Evolutionary conservation across 2,329 filamentous ascomycete species (phyloP).

Genomic region (Cercospora nicotianae): DNA sequence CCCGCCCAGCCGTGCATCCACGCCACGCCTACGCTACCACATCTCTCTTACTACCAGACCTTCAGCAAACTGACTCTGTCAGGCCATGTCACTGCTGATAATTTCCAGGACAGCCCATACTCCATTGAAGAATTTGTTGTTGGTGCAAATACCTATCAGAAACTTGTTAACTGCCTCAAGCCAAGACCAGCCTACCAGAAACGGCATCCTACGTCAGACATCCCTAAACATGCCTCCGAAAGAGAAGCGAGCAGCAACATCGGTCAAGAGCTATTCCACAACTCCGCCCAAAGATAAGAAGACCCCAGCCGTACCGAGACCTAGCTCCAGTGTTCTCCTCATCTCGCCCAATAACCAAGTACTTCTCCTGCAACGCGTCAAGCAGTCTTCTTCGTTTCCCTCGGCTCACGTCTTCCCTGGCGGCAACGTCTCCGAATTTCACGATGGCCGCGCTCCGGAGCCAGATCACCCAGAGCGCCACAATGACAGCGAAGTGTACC

Average conservation of each 20-base stretch:
- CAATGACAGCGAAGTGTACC: slow-evolving; percentile 69
- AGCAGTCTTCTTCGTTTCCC: slow-evolving; percentile 78
- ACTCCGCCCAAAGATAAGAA: slow-evolving; percentile 38
- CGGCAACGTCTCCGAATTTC: slow-evolving; percentile 73
- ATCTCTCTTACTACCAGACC: background rate
- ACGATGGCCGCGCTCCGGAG: slow-evolving; percentile 66
- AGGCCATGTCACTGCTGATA: slow-evolving; percentile 9
- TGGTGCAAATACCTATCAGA: background rate
- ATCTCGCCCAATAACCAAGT: slow-evolving; percentile 85
- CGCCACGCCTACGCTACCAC: slow-evolving; percentile 1
- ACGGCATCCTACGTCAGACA: slow-evolving; percentile 1
- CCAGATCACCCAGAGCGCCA: slow-evolving; percentile 60
- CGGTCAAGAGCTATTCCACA: slow-evolving; percentile 17
- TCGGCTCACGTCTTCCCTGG: slow-evolving; percentile 96
- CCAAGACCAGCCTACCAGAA: slow-evolving; percentile 8
- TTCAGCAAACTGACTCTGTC: slow-evolving; percentile 5
- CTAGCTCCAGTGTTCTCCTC: slow-evolving; percentile 74
- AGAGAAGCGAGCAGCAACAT: slow-evolving; percentile 19
- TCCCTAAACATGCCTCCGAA: slow-evolving; percentile 11
- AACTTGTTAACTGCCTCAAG: background rate
- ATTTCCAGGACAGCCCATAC: background rate
- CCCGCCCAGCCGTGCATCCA: slow-evolving; percentile 4
- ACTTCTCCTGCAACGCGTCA: slow-evolving; percentile 80
- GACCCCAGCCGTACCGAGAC: slow-evolving; percentile 53
- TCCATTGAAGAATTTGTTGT: background rate